A percentile compares a stretch with the other conserved stretches of the same genome.
Conservation (phyloP, 2,329 filamentous ascomycete species). For the Fusarium ramigenum region DNA sequence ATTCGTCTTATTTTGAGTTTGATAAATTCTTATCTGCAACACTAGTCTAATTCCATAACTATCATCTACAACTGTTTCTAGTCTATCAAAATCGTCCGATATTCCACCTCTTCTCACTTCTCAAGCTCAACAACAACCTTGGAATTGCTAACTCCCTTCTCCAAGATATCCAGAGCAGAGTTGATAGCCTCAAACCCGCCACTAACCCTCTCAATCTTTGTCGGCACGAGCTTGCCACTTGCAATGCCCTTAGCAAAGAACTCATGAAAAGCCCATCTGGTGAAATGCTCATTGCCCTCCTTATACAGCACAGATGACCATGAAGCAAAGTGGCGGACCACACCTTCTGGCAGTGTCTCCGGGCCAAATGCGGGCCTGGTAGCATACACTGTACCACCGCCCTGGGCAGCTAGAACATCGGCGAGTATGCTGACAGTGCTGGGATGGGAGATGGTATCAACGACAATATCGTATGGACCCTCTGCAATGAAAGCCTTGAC, state of each 20-base stretch:
- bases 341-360: not conserved
- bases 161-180: not conserved
- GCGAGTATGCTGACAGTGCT: not conserved
- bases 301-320: not conserved
- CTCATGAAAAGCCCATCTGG: not conserved
- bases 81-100: rapidly evolving
- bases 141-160: not conserved
- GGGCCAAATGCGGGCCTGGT: not conserved
- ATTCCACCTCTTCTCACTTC: not conserved
- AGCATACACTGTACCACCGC: not conserved
- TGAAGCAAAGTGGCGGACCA: not conserved
- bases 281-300: not conserved
- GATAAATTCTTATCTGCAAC: not conserved
- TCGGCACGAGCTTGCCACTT: not conserved
- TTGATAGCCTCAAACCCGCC: not conserved
- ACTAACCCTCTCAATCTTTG: not conserved
- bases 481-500: not conserved
- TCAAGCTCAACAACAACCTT: not conserved
- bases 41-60: not conserved
- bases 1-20: no score
- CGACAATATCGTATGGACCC: not conserved
- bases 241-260: not conserved
- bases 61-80: not conserved
- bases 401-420: not conserved
- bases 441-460: not conserved